Evolutionary conservation across 805 yeast genomes (phyloP).

Genomic region (Henningerozyma blattae): DNA sequence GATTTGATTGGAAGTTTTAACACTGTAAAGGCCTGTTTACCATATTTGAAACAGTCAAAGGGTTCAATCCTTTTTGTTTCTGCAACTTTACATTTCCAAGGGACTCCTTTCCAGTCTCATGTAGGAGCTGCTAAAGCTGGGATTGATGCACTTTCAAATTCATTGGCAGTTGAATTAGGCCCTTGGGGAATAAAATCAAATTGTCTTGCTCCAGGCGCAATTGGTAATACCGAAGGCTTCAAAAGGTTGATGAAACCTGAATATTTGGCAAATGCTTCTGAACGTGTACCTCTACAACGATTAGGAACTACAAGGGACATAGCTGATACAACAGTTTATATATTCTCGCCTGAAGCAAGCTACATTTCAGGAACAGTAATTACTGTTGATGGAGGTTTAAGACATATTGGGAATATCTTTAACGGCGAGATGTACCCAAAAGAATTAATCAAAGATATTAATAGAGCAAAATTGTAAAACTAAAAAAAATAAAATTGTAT

Average conservation of each 20-base stretch:
- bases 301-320: constrained; percentile 65
- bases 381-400: constrained; percentile 83
- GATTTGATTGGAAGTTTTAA: constrained; percentile 84
- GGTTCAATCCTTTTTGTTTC: constrained; percentile 72
- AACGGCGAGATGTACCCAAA: constrained; percentile 34
- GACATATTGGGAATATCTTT: constrained; percentile 58
- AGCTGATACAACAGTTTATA: constrained; percentile 75
- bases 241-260: constrained; percentile 42
- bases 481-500: too few species aligned
- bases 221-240: constrained; percentile 79
- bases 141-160: constrained; percentile 73
- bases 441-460: background rate
- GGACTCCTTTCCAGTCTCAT: constrained; percentile 80
- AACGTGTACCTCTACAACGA: constrained; percentile 45
- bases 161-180: constrained; percentile 83
- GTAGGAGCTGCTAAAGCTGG: constrained; percentile 97
- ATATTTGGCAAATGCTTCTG: constrained; percentile 28
- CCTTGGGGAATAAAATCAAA: constrained; percentile 78
- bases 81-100: constrained; percentile 83
- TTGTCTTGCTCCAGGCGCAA: constrained; percentile 87
- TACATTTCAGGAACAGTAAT: constrained; percentile 68
- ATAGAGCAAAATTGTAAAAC: constrained; percentile 19
- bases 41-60: constrained; percentile 47
- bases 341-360: constrained; percentile 72
- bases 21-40: constrained; percentile 73